phyloP scores from a whole-genome alignment of 768 basidiomycete genomes.

The Peribolospora kevripleyi region DNA sequence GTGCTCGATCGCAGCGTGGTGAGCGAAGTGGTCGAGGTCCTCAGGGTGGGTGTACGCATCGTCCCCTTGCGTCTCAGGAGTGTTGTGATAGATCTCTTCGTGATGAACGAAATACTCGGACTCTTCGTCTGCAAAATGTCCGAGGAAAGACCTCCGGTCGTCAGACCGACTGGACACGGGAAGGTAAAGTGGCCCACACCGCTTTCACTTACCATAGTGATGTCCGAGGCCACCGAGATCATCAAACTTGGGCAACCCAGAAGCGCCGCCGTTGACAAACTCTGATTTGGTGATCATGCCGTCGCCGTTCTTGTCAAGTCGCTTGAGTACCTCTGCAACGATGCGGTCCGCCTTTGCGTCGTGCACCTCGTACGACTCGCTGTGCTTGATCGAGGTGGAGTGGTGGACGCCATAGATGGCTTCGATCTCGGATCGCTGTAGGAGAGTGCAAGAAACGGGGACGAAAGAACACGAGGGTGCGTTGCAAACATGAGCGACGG shows the following conservation, averaged over 20 bases:
- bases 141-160: constrained; percentile 14
- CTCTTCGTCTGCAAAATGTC: background rate
- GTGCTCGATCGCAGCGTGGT: constrained; percentile 63
- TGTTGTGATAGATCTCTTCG: constrained; percentile 87
- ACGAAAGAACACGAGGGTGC: constrained; percentile 10
- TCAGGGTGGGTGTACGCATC: constrained; percentile 84
- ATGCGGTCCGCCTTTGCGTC: constrained; percentile 35
- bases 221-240: constrained; percentile 70
- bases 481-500: constrained; percentile 18
- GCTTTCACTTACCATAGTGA: constrained; percentile 71
- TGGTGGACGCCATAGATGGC: constrained; percentile 93
- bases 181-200: constrained; percentile 23
- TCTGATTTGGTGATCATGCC: constrained; percentile 45
- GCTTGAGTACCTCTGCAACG: constrained; percentile 40
- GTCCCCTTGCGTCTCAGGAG: constrained; percentile 92
- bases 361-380: constrained; percentile 7
- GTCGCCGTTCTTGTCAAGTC: constrained; percentile 51
- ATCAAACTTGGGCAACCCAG: constrained; percentile 60
- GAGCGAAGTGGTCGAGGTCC: constrained; percentile 57
- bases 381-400: constrained; percentile 32
- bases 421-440: constrained; percentile 72
- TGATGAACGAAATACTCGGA: constrained; percentile 23
- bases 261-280: constrained; percentile 40
- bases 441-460: constrained; percentile 28
- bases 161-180: no score